Conservation (phyloP, 2,329 filamentous ascomycete species). For the Aciculosporium take region DNA sequence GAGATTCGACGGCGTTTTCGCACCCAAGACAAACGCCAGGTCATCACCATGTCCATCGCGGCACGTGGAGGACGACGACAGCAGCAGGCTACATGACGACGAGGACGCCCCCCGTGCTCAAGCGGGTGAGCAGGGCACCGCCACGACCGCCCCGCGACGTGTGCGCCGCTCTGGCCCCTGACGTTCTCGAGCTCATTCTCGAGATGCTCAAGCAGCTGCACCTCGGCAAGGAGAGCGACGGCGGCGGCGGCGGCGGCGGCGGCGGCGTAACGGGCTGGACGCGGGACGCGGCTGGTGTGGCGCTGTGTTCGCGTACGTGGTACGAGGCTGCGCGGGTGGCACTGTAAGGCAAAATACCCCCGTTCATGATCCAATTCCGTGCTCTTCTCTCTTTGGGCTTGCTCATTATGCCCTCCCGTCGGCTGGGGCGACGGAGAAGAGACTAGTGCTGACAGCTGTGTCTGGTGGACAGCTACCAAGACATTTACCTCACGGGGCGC, state of each 20-base stretch:
- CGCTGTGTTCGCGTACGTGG: constrained; percentile 36
- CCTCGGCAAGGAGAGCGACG: constrained; percentile 29
- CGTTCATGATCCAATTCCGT: no score
- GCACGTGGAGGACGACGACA: constrained; percentile 4
- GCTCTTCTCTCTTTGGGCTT: no score
- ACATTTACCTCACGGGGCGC: constrained; percentile 43
- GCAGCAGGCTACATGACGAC: constrained; percentile 4
- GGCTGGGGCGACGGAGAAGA: no score
- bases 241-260: no score
- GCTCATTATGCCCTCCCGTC: no score
- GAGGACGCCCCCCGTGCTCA: constrained; percentile 4
- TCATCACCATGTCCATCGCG: constrained; percentile 26
- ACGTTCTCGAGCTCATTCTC: constrained; percentile 44
- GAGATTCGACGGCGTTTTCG: no score
- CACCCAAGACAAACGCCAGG: constrained; percentile 22
- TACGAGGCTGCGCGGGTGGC: constrained; percentile 34
- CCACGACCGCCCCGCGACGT: constrained; percentile 30
- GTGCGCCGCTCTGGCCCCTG: constrained; percentile 41
- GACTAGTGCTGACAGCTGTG: background rate
- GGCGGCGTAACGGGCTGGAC: constrained; percentile 54
- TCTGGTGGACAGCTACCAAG: constrained; percentile 32
- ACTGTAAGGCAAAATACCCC: constrained; percentile 26
- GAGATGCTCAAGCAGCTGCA: constrained; percentile 38
- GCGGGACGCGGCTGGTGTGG: constrained; percentile 41
- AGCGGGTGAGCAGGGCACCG: constrained; percentile 4